A percentile compares a stretch with the other conserved stretches of the same genome.
phyloP scores from a whole-genome alignment of 495 filamentous ascomycete species.

The Neurospora sp. region DNA sequence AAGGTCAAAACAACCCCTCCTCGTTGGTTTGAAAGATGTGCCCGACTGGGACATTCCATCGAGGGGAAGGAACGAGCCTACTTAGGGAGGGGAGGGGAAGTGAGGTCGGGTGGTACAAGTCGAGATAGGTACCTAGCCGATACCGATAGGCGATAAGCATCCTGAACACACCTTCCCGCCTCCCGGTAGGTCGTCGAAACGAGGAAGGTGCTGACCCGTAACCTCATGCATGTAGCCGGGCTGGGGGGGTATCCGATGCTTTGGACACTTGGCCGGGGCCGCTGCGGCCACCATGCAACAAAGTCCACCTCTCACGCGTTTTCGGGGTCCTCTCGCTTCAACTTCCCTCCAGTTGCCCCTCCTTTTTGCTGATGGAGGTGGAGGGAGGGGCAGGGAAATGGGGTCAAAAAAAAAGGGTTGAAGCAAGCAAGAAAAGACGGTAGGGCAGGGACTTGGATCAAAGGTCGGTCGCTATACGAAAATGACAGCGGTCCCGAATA shows the following conservation, averaged over 20 bases:
- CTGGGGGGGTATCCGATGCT: neutral
- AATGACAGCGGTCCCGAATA: neutral
- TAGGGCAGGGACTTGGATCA: neutral
- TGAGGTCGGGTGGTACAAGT: neutral
- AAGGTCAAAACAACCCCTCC: neutral
- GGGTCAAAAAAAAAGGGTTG: neutral
- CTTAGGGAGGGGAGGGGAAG: neutral
- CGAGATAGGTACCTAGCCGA: neutral
- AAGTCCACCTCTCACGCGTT: neutral
- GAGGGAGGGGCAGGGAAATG: neutral
- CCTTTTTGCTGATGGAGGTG: neutral
- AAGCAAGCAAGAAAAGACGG: neutral
- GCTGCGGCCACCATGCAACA: neutral
- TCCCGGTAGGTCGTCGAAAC: neutral
- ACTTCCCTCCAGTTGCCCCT: neutral
- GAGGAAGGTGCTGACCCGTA: neutral
- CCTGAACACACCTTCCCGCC: neutral
- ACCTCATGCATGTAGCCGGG: neutral
- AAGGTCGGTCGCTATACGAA: neutral
- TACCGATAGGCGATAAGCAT: neutral
- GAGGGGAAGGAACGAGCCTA: neutral
- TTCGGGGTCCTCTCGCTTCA: neutral
- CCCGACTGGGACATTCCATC: neutral
- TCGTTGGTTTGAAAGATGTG: neutral
- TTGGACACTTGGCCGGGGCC: neutral